phyloP scores from a whole-genome alignment of 176 grass and related monocot species.

The Canna indica region DNA sequence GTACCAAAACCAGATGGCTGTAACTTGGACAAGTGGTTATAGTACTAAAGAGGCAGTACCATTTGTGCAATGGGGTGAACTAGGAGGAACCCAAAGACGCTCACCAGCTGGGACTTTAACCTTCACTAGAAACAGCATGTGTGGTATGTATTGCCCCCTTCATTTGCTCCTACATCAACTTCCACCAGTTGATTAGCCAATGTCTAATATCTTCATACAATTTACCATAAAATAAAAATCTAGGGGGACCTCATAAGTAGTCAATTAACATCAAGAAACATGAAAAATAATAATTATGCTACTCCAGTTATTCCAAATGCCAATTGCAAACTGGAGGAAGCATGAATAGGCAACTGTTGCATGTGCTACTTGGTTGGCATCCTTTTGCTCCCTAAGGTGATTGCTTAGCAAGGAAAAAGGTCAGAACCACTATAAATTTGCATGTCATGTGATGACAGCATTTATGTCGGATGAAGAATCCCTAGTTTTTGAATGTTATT shows the following conservation, averaged over 20 bases:
- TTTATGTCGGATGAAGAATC: no score
- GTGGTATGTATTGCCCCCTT: constrained; percentile 44
- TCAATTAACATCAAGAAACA: neutral
- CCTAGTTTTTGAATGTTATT: no score
- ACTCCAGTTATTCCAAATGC: neutral
- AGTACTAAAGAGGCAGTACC: constrained; percentile 49
- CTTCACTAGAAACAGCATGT: constrained; percentile 64
- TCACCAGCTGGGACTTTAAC: constrained; percentile 82
- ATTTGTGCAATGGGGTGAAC: constrained; percentile 71
- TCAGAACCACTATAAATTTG: neutral
- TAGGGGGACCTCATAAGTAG: no score
- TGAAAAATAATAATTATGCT: neutral
- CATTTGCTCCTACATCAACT: neutral
- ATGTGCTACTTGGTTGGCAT: neutral
- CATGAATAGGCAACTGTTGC: neutral
- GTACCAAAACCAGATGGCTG: constrained; percentile 50
- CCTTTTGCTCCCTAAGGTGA: neutral
- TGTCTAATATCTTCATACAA: neutral
- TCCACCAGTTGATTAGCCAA: neutral
- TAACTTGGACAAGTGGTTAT: constrained; percentile 97
- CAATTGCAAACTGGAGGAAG: neutral
- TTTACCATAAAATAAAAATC: no score
- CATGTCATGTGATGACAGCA: neutral
- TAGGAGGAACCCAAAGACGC: constrained; percentile 48
- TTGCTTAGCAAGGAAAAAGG: neutral